These are phyloP conservation scores for Dactylellina haptotyla DNA, from an alignment of 2,329 filamentous ascomycete species.

Conservation along the genomic window DNA sequence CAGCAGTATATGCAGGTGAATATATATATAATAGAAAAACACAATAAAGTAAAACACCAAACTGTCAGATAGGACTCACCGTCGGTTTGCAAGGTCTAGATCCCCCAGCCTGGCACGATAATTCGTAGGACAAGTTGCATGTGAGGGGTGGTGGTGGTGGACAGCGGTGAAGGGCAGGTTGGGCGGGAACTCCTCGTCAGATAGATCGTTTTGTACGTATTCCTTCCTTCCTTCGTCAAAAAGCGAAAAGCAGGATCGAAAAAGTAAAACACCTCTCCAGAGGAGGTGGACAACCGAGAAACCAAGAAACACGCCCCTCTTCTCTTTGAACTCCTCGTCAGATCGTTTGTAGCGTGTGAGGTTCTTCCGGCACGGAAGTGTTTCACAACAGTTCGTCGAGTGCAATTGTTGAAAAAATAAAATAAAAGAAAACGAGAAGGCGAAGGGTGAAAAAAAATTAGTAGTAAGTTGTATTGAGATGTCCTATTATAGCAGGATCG, in stretches of 20 bases:
- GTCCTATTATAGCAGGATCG: slow-evolving; percentile 54
- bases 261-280: slow-evolving; percentile 1
- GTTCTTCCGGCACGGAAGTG: slow-evolving; percentile 42
- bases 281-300: slow-evolving; percentile 48
- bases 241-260: slow-evolving; percentile 27
- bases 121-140: slow-evolving; percentile 51
- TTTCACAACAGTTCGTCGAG: slow-evolving; percentile 44
- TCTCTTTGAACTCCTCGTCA: slow-evolving; percentile 23
- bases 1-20: slow-evolving; percentile 53
- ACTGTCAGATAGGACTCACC: slow-evolving; percentile 40
- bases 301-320: slow-evolving; percentile 33
- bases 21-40: slow-evolving; percentile 43
- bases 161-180: no score
- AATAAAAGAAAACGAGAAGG: slow-evolving; percentile 14
- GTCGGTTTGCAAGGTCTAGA: slow-evolving; percentile 45
- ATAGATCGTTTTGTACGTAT: slow-evolving; percentile 29
- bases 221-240: slow-evolving; percentile 26
- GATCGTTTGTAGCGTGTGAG: slow-evolving; percentile 32
- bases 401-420: slow-evolving; percentile 45
- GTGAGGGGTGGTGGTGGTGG: slow-evolving; percentile 53
- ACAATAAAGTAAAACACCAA: not conserved
- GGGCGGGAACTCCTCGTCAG: slow-evolving; percentile 32
- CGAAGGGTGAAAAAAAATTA: no score
- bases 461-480: slow-evolving; percentile 49
- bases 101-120: slow-evolving; percentile 43